Evolutionary conservation across 495 filamentous ascomycete genomes (phyloP).

Genomic region (Penicillium fimorum): DNA sequence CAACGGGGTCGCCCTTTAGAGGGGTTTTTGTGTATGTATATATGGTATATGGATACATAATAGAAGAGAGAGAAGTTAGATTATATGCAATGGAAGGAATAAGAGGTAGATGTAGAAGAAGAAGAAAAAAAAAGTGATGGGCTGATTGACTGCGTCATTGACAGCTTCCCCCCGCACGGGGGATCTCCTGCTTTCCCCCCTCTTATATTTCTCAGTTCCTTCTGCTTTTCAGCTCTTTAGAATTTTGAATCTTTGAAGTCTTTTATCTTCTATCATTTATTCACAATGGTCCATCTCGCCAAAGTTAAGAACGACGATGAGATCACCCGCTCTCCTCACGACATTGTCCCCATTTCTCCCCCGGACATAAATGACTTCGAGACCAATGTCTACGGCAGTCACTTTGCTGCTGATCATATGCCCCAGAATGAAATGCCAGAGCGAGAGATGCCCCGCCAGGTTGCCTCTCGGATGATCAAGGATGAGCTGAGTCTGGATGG

Average conservation of each 20-base stretch:
- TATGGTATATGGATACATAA: not conserved
- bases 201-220: not conserved
- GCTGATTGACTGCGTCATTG: not conserved
- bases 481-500: constrained; percentile 87
- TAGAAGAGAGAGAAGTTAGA: not conserved
- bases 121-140: not conserved
- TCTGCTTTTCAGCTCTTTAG: not conserved
- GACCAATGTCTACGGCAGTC: constrained; percentile 79
- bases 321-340: constrained; percentile 24
- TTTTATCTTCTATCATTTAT: not conserved
- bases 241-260: not conserved
- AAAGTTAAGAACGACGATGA: constrained; percentile 34
- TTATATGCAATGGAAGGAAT: not conserved
- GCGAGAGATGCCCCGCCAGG: constrained; percentile 78
- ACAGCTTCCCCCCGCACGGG: too few relatives aligned
- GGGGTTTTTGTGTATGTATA: not conserved
- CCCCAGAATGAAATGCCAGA: constrained; percentile 88
- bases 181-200: too few relatives aligned
- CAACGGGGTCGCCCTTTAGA: not conserved
- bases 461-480: constrained; percentile 95
- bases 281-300: constrained; percentile 41
- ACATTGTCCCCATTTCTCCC: constrained; percentile 30
- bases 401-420: constrained; percentile 74
- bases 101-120: not conserved
- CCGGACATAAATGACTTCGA: constrained; percentile 57